phyloP scores from a whole-genome alignment of 1,284 basidiomycete species.

The Bjerkandera adusta region DNA sequence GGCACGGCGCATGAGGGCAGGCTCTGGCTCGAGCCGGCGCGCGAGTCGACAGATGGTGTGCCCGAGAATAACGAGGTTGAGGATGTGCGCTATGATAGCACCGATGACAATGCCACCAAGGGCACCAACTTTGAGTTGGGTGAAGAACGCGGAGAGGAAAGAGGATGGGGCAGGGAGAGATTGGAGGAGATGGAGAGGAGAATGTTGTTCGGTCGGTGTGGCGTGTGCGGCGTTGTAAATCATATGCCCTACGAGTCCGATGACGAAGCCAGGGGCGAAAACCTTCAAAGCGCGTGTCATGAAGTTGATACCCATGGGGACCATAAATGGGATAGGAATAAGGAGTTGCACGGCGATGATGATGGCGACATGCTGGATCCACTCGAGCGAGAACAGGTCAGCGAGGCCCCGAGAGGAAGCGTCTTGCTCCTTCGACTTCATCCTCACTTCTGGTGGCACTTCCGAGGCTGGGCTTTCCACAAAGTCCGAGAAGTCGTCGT shows the following conservation, averaged over 20 bases:
- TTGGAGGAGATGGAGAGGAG: background rate
- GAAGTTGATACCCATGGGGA: conserved; percentile 13
- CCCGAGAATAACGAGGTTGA: conserved; percentile 14
- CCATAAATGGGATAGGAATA: conserved; percentile 15
- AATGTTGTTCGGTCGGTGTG: conserved; percentile 1
- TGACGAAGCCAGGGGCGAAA: conserved; percentile 10
- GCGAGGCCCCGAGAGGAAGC: background rate
- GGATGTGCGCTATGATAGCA: conserved; percentile 9
- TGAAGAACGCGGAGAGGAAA: conserved; percentile 4
- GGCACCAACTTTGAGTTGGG: conserved; percentile 10
- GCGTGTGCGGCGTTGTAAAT: background rate
- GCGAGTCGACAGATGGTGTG: conserved; percentile 12
- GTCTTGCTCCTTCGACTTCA: background rate
- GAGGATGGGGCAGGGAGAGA: background rate
- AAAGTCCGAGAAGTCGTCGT: conserved; percentile 13
- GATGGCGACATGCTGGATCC: conserved; percentile 13
- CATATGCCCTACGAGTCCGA: conserved; percentile 9
- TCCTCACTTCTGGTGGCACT: conserved; percentile 6
- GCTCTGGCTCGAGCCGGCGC: conserved; percentile 12
- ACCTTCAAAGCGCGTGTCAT: conserved; percentile 13
- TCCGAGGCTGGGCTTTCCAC: conserved; percentile 11
- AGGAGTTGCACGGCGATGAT: conserved; percentile 13
- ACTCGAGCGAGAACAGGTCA: conserved; percentile 2
- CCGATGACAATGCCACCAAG: conserved; percentile 13
- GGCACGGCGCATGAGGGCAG: conserved; percentile 11